Evolutionary conservation across 2,329 filamentous ascomycete species (phyloP), one percentile per base, ranked within the genome.

Genomic region (Monosporascus cannonballus): DNA sequence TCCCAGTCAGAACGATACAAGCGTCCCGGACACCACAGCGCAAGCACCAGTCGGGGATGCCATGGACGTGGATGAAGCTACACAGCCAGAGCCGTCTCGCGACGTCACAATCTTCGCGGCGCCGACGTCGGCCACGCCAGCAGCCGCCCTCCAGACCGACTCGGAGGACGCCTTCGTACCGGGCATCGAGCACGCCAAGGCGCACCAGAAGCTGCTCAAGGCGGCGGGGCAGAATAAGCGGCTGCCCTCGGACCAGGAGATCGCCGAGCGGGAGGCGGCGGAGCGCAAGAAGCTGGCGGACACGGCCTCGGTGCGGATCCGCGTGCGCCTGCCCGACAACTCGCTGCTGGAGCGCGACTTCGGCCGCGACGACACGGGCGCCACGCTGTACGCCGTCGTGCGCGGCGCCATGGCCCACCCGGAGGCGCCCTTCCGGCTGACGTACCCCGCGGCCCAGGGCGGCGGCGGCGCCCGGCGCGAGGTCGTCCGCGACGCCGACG

Each of bases 311-410:
- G 81, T 96, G 34, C 79, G 83, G 27, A 78, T 97, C 57, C 90
- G 89, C 58, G 81, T 96, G 48, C 87, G 92, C 25, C 92, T 96
- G 61, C 93, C 93, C 0, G 92, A 97, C 66, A 89, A 92, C 61
- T 88, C 85, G 53, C 84, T 86, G 50, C 83, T 91, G 34, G 83
- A 90, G 49, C 86, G 86, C 72, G 79, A 77, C n/a, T 84, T 95
- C 59, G 79, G 77, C 1, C 82, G 83, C 20, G 68, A 75, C 1
- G 86, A 92, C 50, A 90, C 88, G 0, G 87, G 86, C 1, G 76
- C 79, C 3, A 79, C 81, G 49, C 74, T 99, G 2, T 90, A 97
- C 70, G 74, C 76, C 15, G 90, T 87, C 58, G 89, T 96, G 18
- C 77, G 84, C 50, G 76, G 76, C 44, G 83, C 93, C 56, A 85